phyloP scores from a whole-genome alignment of 2,329 filamentous ascomycete species.

The Colletotrichum viniferum region DNA sequence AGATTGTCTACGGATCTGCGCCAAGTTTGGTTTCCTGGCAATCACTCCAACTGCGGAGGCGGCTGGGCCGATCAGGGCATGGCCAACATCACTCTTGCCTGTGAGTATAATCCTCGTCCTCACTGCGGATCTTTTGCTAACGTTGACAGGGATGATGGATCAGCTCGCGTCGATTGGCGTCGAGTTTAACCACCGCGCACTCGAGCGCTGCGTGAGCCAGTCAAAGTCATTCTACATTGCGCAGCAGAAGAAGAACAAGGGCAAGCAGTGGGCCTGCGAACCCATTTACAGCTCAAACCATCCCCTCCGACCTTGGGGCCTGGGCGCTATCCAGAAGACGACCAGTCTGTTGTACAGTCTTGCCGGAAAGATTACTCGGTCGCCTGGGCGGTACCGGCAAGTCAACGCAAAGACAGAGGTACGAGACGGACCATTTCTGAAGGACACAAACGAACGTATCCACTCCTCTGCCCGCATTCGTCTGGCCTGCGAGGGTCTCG shows the following conservation, averaged over 20 bases:
- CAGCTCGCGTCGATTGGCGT: constrained; percentile 56
- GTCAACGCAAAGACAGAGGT: constrained; percentile 44
- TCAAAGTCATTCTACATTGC: constrained; percentile 29
- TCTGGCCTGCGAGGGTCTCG: constrained; percentile 54
- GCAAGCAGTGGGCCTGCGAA: constrained; percentile 48
- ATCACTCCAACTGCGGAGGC: constrained; percentile 73
- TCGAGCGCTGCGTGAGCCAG: constrained; percentile 43
- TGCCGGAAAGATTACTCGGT: constrained; percentile 45
- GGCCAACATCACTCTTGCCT: constrained; percentile 42
- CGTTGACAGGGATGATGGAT: constrained; percentile 57
- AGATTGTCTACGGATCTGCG: constrained; percentile 47
- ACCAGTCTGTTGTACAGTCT: constrained; percentile 47
- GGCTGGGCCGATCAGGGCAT: constrained; percentile 62
- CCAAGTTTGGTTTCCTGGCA: constrained; percentile 72
- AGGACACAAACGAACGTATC: constrained; percentile 59
- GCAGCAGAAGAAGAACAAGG: constrained; percentile 20
- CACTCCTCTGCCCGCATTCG: constrained; percentile 60
- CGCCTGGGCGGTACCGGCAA: constrained; percentile 53
- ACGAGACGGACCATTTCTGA: constrained; percentile 42
- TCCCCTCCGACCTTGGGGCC: constrained; percentile 53
- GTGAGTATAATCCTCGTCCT: constrained; percentile 28
- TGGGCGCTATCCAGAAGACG: constrained; percentile 47
- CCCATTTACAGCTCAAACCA: constrained; percentile 50
- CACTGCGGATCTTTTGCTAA: neutral
- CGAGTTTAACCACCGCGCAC: constrained; percentile 48